Conservation (phyloP, 1,284 basidiomycete species). For the Cryptococcus sp. region DNA sequence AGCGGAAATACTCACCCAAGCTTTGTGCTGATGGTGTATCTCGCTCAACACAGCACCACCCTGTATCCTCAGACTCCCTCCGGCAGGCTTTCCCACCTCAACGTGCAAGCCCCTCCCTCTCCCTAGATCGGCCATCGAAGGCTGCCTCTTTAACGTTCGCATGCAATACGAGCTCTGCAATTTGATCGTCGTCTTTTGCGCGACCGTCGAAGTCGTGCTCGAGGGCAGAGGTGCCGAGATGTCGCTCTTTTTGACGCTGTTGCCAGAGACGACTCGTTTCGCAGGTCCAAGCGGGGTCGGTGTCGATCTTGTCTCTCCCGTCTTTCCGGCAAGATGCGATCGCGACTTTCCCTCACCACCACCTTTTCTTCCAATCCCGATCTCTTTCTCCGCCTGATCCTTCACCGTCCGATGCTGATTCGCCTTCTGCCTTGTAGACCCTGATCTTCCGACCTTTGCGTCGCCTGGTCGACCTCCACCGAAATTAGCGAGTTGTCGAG, state of each 20-base stretch:
- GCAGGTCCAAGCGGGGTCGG: background rate
- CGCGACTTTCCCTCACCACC: too few species aligned
- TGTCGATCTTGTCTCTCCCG: background rate
- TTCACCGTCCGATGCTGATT: too few species aligned
- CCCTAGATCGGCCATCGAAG: conserved; percentile 11
- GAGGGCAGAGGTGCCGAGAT: background rate
- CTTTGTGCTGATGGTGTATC: background rate
- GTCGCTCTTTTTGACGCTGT: too few species aligned
- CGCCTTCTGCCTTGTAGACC: background rate
- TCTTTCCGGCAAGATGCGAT: too few species aligned
- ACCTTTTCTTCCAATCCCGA: too few species aligned
- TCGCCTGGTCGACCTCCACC: background rate
- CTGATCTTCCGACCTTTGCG: background rate
- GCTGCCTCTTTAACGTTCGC: conserved; percentile 13
- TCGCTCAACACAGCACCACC: background rate
- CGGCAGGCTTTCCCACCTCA: background rate
- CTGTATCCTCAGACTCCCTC: background rate
- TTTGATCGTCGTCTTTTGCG: too few species aligned
- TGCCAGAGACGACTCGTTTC: conserved; percentile 1
- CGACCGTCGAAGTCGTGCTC: background rate
- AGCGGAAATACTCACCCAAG: background rate
- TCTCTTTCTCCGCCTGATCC: too few species aligned
- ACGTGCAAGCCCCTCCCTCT: conserved; percentile 6
- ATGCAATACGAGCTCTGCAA: conserved; percentile 1
- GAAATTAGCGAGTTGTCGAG: background rate